Evolutionary conservation across 257 asterid genomes (phyloP).

Genomic region (Solanum gracilifrons): DNA sequence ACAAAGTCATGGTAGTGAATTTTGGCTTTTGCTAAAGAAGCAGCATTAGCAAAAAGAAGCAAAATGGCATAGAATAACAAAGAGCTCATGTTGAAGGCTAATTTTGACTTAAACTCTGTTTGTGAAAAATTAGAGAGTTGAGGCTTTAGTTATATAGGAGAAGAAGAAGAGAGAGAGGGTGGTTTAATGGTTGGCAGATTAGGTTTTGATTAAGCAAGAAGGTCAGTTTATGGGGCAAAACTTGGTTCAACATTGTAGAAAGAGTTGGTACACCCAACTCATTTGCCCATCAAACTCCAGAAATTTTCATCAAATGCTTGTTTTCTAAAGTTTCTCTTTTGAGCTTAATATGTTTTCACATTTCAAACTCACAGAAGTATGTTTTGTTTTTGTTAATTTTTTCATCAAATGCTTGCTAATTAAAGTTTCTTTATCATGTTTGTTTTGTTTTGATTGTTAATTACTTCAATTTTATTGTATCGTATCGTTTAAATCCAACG

Average conservation of each 20-base stretch:
- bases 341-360: background rate
- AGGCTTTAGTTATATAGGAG: constrained; percentile 27
- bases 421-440: constrained; percentile 10
- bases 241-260: constrained; percentile 28
- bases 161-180: constrained; percentile 22
- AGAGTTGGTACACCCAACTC: constrained; percentile 72
- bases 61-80: constrained; percentile 19
- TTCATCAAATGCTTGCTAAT: constrained; percentile 11
- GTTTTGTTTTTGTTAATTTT: background rate
- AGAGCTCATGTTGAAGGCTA: background rate
- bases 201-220: constrained; percentile 18
- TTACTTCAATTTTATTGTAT: background rate
- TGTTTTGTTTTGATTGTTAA: background rate
- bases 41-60: constrained; percentile 25
- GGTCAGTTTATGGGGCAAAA: constrained; percentile 20
- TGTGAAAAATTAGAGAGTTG: constrained; percentile 20
- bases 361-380: background rate
- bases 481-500: too few relatives aligned
- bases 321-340: constrained; percentile 16
- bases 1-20: constrained; percentile 52
- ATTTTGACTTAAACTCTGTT: background rate
- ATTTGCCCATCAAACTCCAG: constrained; percentile 18
- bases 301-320: constrained; percentile 20
- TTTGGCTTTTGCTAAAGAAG: constrained; percentile 41
- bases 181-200: constrained; percentile 43